phyloP scores from a whole-genome alignment of 495 filamentous ascomycete genomes.

The Xylaria longipes region DNA sequence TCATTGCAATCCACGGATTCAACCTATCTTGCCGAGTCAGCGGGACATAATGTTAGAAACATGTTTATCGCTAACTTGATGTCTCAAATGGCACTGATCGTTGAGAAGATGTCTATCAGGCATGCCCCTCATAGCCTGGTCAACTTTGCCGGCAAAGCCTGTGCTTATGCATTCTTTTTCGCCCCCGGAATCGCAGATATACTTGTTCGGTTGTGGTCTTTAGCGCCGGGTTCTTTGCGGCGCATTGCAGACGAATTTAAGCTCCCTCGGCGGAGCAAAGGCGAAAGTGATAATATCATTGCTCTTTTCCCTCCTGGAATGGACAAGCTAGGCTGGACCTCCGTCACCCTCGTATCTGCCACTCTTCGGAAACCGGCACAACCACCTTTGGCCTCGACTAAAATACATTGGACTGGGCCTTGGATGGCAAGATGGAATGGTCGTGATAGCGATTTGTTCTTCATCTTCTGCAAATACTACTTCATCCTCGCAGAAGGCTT shows the following conservation, averaged over 20 bases:
- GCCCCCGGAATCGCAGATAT: conserved; percentile 88
- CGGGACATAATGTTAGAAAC: conserved; percentile 92
- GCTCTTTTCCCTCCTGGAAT: conserved; percentile 75
- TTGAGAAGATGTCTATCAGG: conserved; percentile 89
- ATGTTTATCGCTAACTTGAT: conserved; percentile 87
- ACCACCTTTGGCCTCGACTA: conserved; percentile 69
- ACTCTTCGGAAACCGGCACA: conserved; percentile 72
- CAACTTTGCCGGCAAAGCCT: conserved; percentile 91
- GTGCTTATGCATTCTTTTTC: conserved; percentile 96
- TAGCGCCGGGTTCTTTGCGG: conserved; percentile 68
- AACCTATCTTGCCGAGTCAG: conserved; percentile 84
- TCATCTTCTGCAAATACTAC: conserved; percentile 91
- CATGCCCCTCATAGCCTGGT: conserved; percentile 92
- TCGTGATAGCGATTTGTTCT: conserved; percentile 90
- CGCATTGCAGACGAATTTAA: conserved; percentile 72
- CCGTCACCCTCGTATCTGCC: conserved; percentile 64
- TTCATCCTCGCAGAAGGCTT: conserved; percentile 84
- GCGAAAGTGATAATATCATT: conserved; percentile 65
- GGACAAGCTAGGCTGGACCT: conserved; percentile 73
- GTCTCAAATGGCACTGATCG: conserved; percentile 85
- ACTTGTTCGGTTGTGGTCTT: conserved; percentile 82
- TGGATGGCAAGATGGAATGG: conserved; percentile 91
- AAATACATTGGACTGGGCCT: conserved; percentile 83
- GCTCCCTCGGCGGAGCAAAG: conserved; percentile 53
- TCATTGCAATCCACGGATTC: conserved; percentile 69